Evolutionary conservation across 73 alveolate species (phyloP), one percentile per base, ranked within the genome.

Genomic region (Vitrella brassicaformis): DNA sequence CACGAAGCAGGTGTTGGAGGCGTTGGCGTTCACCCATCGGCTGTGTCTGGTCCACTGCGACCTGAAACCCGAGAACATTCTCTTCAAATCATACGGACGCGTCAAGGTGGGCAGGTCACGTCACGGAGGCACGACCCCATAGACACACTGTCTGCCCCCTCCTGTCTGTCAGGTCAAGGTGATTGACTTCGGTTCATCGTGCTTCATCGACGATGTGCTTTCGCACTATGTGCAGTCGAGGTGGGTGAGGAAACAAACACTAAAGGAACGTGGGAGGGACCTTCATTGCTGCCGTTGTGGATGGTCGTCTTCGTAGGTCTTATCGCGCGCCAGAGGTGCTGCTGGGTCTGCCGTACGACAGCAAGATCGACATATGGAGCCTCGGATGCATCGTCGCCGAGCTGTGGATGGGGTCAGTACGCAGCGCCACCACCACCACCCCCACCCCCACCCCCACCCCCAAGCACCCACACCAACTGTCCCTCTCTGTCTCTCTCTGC

Each of bases 251-350:
- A n/a, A n/a, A n/a, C n/a, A n/a, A n/a, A n/a, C n/a, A n/a, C n/a
- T n/a, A n/a, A n/a, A n/a, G n/a, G n/a, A n/a, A n/a, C n/a, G n/a
- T n/a, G n/a, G n/a, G n/a, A n/a, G n/a, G n/a, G n/a, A n/a, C n/a
- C n/a, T n/a, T n/a, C n/a, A n/a, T n/a, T n/a, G n/a, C n/a, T n/a
- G n/a, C n/a, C n/a, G n/a, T n/a, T n/a, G n/a, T n/a, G n/a, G n/a
- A n/a, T n/a, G n/a, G n/a, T n/a, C n/a, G n/a, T n/a, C n/a, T n/a
- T n/a, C n/a, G n/a, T n/a, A n/a, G n/a, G n/a, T 90, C 97, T 9
- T 95, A 95, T 70, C 78, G 99, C 31, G 99, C 99, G 27, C 99
- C 99, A 0, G 99, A 95, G 84, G 99, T 95, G 47, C 93, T 95
- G 80, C 89, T 95, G 66, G 99, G 99, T 28, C 91, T 97, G 78